Evolutionary conservation across 2,329 filamentous ascomycete species (phyloP).

Genomic region (Colletotrichum liaoningense): DNA sequence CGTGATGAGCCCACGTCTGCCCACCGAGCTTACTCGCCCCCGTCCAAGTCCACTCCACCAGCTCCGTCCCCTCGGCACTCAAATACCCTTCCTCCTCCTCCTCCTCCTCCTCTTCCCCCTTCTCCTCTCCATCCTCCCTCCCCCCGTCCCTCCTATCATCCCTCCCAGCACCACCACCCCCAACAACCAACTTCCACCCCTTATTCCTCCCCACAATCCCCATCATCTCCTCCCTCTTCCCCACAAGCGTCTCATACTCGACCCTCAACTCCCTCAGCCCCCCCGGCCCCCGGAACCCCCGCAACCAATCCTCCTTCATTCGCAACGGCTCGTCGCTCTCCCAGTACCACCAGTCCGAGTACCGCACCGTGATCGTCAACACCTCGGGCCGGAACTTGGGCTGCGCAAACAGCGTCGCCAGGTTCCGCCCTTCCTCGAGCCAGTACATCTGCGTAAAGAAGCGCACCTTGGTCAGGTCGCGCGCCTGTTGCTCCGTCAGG

Average conservation of each 20-base stretch:
- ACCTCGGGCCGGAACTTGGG: slow-evolving; percentile 46
- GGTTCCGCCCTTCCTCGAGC: slow-evolving; percentile 44
- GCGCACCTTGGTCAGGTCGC: slow-evolving; percentile 40
- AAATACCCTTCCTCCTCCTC: slow-evolving; percentile 6
- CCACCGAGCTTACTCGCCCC: slow-evolving; percentile 17
- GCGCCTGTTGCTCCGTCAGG: slow-evolving; percentile 39
- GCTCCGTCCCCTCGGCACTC: slow-evolving; percentile 13
- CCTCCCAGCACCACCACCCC: background rate
- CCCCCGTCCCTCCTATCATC: background rate
- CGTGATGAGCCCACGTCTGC: slow-evolving; percentile 17
- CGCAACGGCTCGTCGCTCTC: slow-evolving; percentile 49
- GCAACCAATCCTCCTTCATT: slow-evolving; percentile 52
- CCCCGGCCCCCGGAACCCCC: slow-evolving; percentile 37
- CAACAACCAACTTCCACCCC: slow-evolving; percentile 15
- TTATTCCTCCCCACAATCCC: slow-evolving; percentile 48
- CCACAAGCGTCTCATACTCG: slow-evolving; percentile 59
- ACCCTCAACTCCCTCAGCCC: slow-evolving; percentile 53
- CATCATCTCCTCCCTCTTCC: slow-evolving; percentile 57
- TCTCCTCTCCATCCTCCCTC: too few species aligned
- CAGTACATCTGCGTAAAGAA: slow-evolving; percentile 56
- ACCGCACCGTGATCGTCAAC: slow-evolving; percentile 59
- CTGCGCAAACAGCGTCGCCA: slow-evolving; percentile 43
- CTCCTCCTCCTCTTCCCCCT: background rate
- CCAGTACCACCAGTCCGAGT: slow-evolving; percentile 62
- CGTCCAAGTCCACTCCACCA: slow-evolving; percentile 22